Evolutionary conservation across 202 grass and related monocot genomes (phyloP), one percentile per base, ranked within the genome.

Genomic region (Musa balbisiana): DNA sequence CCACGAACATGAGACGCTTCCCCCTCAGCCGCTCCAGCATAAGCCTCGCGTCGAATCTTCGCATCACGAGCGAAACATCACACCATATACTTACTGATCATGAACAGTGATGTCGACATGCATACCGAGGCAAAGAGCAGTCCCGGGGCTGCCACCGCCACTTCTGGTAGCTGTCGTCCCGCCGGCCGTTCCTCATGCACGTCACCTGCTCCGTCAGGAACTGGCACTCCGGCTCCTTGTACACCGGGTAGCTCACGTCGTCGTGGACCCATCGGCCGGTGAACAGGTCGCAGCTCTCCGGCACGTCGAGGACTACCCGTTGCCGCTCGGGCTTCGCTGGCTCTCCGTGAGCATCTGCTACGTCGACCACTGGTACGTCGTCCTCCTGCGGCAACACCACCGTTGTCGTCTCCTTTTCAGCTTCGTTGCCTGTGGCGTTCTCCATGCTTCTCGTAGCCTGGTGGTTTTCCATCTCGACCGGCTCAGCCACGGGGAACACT

Each of bases 181-280:
- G 85, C 70, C 94, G 87, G 33, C 94, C 94, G 78, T 98, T 98
- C 76, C 94, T 87, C 94, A 98, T 94, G 88, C 94, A 98, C 67
- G 94, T 98, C 14, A 98, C 91, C 78, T 98, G 94, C 88, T 98
- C 94, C 29, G 94, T 98, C 20, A 98, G 88, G 85, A 98, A 98
- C 76, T 93, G 87, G 85, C 94, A 98, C 76, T 88, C 71, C 16
- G 53, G 22, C 79, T 94, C 94, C 81, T 86, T 92, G 81, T 98
- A 98, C 71, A 98, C 82, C 3, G 94, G 94, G 52, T 86, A 86
- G 54, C 75, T 86, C 85, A 79, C 82, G 66, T 86, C 83, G 88
- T 98, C 94, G 70, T 92, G 89, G 63, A 98, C 91, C 94, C 94
- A 98, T 21, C 66, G 53, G 50, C 94, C 91, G 0, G 80, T 72